phyloP scores from a whole-genome alignment of 352 stramenopile species.

The Phytophthora europaea region DNA sequence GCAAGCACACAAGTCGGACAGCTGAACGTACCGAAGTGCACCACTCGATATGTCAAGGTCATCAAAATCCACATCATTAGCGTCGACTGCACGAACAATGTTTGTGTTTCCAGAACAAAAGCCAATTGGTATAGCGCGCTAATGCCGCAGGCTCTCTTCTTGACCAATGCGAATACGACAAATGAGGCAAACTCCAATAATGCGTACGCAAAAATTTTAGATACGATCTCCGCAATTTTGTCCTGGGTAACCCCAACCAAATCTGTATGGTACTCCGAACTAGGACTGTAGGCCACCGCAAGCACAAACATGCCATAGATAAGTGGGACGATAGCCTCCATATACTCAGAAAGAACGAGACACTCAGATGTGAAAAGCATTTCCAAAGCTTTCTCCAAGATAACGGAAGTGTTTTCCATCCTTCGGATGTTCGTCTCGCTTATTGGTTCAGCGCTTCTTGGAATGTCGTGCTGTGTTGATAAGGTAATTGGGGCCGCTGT shows the following conservation, averaged over 20 bases:
- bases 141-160: slow-evolving; percentile 21
- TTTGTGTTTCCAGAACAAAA: slow-evolving; percentile 52
- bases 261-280: slow-evolving; percentile 46
- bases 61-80: slow-evolving; percentile 41
- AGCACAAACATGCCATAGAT: slow-evolving; percentile 37
- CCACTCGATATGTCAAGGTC: slow-evolving; percentile 29
- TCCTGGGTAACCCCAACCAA: slow-evolving; percentile 12
- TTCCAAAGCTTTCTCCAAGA: slow-evolving; percentile 28
- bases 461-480: background rate
- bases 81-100: slow-evolving; percentile 31
- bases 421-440: background rate
- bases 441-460: background rate
- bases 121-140: slow-evolving; percentile 36
- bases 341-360: slow-evolving; percentile 50
- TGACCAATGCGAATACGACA: slow-evolving; percentile 19
- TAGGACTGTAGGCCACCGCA: slow-evolving; percentile 27
- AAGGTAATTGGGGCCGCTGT: background rate
- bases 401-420: slow-evolving; percentile 1
- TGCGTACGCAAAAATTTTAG: slow-evolving; percentile 33
- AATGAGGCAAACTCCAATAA: slow-evolving; percentile 42
- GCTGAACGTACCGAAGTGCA: slow-evolving; percentile 37
- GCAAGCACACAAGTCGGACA: background rate
- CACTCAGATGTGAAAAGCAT: slow-evolving; percentile 49
- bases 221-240: slow-evolving; percentile 3
- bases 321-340: slow-evolving; percentile 43